These are phyloP conservation scores for Phytophthora cactorum DNA, from an alignment of 352 stramenopile species.

Conservation along the genomic window DNA sequence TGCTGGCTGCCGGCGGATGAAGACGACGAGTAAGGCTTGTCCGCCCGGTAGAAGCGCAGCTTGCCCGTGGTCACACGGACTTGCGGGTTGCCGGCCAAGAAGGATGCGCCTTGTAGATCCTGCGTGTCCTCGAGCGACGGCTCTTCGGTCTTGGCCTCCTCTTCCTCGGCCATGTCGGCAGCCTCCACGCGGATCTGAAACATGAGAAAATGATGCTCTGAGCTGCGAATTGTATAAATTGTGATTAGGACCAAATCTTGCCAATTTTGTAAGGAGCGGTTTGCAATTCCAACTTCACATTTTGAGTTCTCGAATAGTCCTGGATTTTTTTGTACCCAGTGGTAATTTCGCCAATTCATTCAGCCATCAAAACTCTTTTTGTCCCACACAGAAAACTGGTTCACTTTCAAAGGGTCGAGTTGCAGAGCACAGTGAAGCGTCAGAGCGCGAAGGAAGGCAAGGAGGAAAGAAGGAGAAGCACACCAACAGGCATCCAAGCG, in stretches of 20 bases:
- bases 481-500: background rate
- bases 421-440: constrained; percentile 1
- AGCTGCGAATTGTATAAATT: too few relatives aligned
- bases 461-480: constrained; percentile 1
- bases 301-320: constrained; percentile 25
- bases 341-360: background rate
- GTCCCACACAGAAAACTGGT: constrained; percentile 22
- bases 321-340: constrained; percentile 26
- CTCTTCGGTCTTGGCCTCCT: constrained; percentile 46
- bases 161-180: constrained; percentile 47
- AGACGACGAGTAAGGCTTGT: constrained; percentile 52
- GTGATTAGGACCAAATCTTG: too few relatives aligned
- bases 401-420: constrained; percentile 23
- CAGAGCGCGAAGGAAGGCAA: background rate
- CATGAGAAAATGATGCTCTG: constrained; percentile 39
- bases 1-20: constrained; percentile 30
- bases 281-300: background rate
- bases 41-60: constrained; percentile 82
- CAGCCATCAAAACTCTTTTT: constrained; percentile 7
- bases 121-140: constrained; percentile 20
- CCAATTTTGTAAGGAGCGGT: too few relatives aligned
- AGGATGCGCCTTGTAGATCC: constrained; percentile 46
- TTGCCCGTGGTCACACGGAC: constrained; percentile 80
- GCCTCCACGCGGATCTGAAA: constrained; percentile 88
- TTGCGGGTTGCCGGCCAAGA: constrained; percentile 82